Evolutionary conservation across 768 basidiomycete species (phyloP), one percentile per base, ranked within the genome.

Genomic region (Lactifluus subvellereus): DNA sequence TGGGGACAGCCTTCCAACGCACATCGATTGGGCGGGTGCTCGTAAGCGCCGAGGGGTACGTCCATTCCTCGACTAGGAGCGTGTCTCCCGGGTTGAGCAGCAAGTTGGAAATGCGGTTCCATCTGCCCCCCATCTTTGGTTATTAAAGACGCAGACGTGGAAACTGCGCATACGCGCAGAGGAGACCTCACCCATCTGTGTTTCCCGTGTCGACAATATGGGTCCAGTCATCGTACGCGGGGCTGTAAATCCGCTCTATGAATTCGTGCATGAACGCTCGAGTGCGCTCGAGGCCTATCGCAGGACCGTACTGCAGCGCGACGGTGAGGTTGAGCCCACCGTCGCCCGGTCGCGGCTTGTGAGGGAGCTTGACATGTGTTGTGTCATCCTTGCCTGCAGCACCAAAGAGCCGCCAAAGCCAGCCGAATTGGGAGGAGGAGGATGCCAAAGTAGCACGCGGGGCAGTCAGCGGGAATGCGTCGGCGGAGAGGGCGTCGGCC

Each of bases 21-120:
- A 87, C 72, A 33, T 78, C 77, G 61, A 72, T 62, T 32, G 77
- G 77, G 67, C 73, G 64, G 55, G 74, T 71, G 45, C 60, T 67
- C 49, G 74, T 69, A 0, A 79, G 58, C 0, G 84, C 83, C 6
- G 80, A 83, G 1, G 90, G 86, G 70, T 91, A 95, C 0, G 88
- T 84, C 86, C 86, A 94, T 70, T 91, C 90, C 61, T 80, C 79
- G 11, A 78, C 77, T 1, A 87, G 71, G 47, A 86, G 73, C 27
- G 77, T 77, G 54, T 87, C 84, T 7, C 87, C 86, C 3, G 81
- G 81, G 67, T 91, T 86, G 71, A 82, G 83, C 10, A 95, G 74
- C 20, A 87, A 84, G 27, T 71, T 71, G 7, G 84, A 77, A 30
- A 79, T 76, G 67, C 87, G 86, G 63, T 70, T 69, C 87, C 88